phyloP scores from a whole-genome alignment of 1,284 basidiomycete genomes.

The Tetrapyrgos nigripes region DNA sequence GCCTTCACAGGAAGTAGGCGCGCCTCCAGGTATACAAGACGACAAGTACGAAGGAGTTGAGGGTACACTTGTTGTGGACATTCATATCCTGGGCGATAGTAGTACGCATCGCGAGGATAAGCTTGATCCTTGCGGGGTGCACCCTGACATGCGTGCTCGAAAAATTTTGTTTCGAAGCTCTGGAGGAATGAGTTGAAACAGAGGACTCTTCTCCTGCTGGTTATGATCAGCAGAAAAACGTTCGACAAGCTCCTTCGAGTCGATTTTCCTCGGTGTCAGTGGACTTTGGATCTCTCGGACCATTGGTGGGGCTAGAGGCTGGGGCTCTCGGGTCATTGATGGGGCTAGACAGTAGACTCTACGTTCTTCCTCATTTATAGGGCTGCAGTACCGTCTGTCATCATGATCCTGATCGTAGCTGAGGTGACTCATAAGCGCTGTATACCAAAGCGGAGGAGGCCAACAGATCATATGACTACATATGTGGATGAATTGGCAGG shows the following conservation, averaged over 20 bases:
- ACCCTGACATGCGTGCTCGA: constrained; percentile 19
- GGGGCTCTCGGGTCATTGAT: no score
- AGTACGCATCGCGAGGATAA: constrained; percentile 20
- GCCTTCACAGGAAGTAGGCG: constrained; percentile 21
- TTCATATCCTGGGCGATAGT: constrained; percentile 25
- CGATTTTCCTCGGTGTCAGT: no score
- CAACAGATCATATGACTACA: no score
- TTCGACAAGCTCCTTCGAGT: not conserved
- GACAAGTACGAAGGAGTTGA: constrained; percentile 26
- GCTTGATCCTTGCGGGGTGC: constrained; percentile 19
- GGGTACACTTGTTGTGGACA: constrained; percentile 19
- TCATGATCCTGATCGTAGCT: no score
- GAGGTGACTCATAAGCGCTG: no score
- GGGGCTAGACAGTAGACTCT: no score
- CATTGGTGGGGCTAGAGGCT: no score
- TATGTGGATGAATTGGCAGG: no score
- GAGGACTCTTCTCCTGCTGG: constrained; percentile 18
- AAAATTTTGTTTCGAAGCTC: constrained; percentile 30
- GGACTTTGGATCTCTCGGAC: no score
- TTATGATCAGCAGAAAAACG: constrained; percentile 6
- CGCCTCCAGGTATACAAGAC: constrained; percentile 28
- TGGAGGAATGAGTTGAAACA: constrained; percentile 23
- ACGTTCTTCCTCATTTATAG: no score
- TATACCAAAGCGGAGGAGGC: no score
- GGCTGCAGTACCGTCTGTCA: no score